Conservation (phyloP, 768 basidiomycete species). For the Rhodotorula kratochvilovae region DNA sequence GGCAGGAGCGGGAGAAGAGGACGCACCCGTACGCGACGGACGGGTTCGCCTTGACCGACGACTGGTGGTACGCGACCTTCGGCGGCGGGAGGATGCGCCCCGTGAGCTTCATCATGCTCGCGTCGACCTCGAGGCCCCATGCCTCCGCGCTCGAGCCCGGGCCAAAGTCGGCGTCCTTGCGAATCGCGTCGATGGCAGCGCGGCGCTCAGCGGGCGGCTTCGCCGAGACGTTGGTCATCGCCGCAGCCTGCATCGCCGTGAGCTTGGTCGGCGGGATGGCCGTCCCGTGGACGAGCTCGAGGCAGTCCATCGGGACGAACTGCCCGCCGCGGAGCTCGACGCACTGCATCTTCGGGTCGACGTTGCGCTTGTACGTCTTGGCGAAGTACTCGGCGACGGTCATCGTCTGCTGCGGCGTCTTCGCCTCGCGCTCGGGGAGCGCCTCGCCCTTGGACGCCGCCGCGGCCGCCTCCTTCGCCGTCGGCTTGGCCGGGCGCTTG, state of each 20-base stretch:
- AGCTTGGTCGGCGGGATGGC: conserved; percentile 25
- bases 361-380: conserved; percentile 3
- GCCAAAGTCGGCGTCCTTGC: conserved; percentile 18
- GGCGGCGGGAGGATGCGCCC: conserved; percentile 21
- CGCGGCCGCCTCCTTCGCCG: conserved; percentile 15
- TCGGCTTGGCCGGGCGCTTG: background rate
- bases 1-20: background rate
- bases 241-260: conserved; percentile 14
- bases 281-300: conserved; percentile 31
- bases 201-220: conserved; percentile 31
- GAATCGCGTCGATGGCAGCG: conserved; percentile 22
- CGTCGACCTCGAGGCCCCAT: conserved; percentile 26
- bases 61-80: conserved; percentile 11
- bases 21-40: conserved; percentile 15
- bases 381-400: conserved; percentile 29
- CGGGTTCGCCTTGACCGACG: conserved; percentile 1
- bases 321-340: conserved; percentile 25
- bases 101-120: conserved; percentile 7
- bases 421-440: background rate
- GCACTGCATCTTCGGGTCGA: conserved; percentile 18
- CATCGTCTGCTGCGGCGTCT: conserved; percentile 1
- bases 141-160: conserved; percentile 3
- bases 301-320: conserved; percentile 30
- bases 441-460: conserved; percentile 18
- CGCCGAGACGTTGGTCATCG: conserved; percentile 30